Evolutionary conservation across 2,329 filamentous ascomycete genomes (phyloP), one percentile per base, ranked within the genome.

Genomic region (Fusarium stilboides): DNA sequence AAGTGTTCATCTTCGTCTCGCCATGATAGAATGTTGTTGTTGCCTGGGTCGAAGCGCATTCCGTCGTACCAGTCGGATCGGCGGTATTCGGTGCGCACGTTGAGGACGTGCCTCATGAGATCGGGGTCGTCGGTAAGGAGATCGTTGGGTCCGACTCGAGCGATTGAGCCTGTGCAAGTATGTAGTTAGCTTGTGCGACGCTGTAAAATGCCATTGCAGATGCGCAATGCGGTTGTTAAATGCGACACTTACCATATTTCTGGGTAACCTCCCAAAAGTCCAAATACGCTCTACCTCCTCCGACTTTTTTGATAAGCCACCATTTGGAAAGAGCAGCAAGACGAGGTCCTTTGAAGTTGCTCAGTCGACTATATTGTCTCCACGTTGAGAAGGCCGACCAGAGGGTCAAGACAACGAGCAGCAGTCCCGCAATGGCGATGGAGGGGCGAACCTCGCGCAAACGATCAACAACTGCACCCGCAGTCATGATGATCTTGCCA

Each of bases 11-110:
- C 80, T 42, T 85, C 83, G 53, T 88, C 79, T 37, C 81, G 79
- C 54, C 82, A 78, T 1, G 84, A 85, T 55, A 87, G 80, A 7
- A 88, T 79, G 53, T 84, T 87, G 63, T 87, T 82, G 40, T 80
- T 78, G 33, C 83, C 80, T 0, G 85, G 83, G 63, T 89, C 82
- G 65, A 89, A 80, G n/a, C 83, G 80, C 69, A 85, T 79, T 2
- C 80, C 82, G 54, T 83, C 79, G 69, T 87, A 87, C 83, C 83
- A 87, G 1, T 71, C 69, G 3, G 77, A 77, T 1, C 79, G 76
- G 4, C 58, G 65, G 49, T 82, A 82, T 3, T 70, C 64, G 19
- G 76, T 77, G 14, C 80, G 74, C 7, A 79, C 79, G 4, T 69
- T 74, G 44, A 75, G 74, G 49, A 82, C 77, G 12, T 75, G 75